Evolutionary conservation across 2,329 filamentous ascomycete species (phyloP).

Genomic region (Colletotrichum sojae): DNA sequence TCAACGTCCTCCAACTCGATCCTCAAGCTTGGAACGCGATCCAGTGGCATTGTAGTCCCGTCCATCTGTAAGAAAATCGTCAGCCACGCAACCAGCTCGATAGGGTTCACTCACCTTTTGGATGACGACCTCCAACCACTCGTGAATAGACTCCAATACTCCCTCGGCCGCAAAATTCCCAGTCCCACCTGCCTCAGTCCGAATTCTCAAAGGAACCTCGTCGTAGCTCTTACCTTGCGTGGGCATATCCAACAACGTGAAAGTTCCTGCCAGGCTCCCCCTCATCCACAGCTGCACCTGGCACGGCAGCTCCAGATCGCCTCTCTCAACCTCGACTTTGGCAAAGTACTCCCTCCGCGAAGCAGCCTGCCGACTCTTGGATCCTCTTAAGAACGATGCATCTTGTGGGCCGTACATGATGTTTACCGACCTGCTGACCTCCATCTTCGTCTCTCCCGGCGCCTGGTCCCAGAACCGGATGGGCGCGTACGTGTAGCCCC

Average conservation of each 20-base stretch:
- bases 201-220: conserved; percentile 49
- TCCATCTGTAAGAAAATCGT: conserved; percentile 47
- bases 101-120: conserved; percentile 46
- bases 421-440: conserved; percentile 71
- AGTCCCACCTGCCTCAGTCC: conserved; percentile 23
- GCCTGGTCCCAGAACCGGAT: conserved; percentile 66
- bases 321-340: conserved; percentile 53
- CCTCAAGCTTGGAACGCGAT: conserved; percentile 52
- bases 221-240: conserved; percentile 49
- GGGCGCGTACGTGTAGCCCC: conserved; percentile 60
- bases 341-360: conserved; percentile 51
- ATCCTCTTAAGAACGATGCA: conserved; percentile 12
- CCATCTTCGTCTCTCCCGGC: conserved; percentile 70
- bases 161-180: neutral
- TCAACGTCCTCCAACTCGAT: conserved; percentile 53
- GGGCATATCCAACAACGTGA: conserved; percentile 56
- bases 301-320: conserved; percentile 54
- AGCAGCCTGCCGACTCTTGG: conserved; percentile 5
- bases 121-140: conserved; percentile 50
- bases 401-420: conserved; percentile 58
- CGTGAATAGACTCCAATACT: conserved; percentile 5
- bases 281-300: conserved; percentile 53
- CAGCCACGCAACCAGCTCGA: conserved; percentile 10
- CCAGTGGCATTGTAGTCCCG: conserved; percentile 47
- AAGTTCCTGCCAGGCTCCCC: conserved; percentile 48